These are phyloP conservation scores for Spiraea crenata DNA, from an alignment of 331 rosid species.

Conservation along the genomic window DNA sequence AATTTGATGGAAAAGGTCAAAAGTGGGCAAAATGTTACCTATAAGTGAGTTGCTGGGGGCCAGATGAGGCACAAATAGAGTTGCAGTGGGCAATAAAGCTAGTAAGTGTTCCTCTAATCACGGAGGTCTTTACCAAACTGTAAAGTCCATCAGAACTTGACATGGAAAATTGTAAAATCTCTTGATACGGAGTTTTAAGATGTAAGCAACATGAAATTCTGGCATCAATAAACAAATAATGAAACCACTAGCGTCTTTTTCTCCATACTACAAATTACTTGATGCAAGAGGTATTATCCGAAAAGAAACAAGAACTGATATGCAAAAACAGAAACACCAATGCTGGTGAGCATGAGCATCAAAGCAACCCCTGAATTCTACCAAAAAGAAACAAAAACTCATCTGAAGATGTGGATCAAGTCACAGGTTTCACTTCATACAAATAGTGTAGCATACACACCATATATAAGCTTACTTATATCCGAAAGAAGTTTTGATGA, in stretches of 20 bases:
- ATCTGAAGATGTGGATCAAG: background rate
- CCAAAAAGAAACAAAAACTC: background rate
- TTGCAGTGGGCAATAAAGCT: no score
- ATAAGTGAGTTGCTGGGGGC: no score
- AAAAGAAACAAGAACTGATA: background rate
- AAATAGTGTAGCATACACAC: conserved; percentile 1
- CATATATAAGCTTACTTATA: background rate
- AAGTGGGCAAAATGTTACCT: no score
- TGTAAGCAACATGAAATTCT: background rate
- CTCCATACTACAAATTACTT: background rate
- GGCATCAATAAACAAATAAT: background rate
- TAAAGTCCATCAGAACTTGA: background rate
- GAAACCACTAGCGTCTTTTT: background rate
- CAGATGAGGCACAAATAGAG: no score
- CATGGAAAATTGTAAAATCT: background rate
- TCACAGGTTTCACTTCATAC: background rate
- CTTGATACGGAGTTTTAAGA: background rate
- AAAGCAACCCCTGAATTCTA: background rate
- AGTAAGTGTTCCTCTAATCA: background rate
- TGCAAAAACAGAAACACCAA: background rate
- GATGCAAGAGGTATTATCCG: background rate
- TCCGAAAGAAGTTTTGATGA: background rate
- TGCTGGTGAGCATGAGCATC: background rate
- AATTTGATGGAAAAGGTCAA: no score
- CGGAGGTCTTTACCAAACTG: background rate